Conservation (phyloP, 2,329 filamentous ascomycete genomes). For the Aspergillus fischeri region DNA sequence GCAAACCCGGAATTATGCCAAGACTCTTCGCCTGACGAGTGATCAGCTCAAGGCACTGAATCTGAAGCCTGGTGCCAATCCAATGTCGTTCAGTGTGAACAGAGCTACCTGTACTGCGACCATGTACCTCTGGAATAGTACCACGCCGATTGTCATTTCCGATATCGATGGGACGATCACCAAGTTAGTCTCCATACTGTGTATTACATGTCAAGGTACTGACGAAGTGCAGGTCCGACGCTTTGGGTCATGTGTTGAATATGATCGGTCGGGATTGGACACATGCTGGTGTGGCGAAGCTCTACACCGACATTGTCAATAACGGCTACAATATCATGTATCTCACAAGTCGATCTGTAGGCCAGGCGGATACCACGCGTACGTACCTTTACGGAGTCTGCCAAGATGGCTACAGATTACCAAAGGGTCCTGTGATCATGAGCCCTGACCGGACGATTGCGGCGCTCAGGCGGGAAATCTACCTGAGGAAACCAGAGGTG, state of each 20-base stretch:
- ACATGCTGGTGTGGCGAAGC: conserved; percentile 89
- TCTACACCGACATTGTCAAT: conserved; percentile 90
- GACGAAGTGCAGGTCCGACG: conserved; percentile 61
- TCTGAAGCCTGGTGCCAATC: conserved; percentile 80
- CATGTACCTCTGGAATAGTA: conserved; percentile 91
- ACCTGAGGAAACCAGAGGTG: conserved; percentile 92
- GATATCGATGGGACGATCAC: conserved; percentile 99
- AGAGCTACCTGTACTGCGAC: conserved; percentile 84
- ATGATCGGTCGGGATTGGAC: conserved; percentile 99
- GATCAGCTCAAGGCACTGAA: conserved; percentile 86
- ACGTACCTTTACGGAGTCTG: conserved; percentile 84
- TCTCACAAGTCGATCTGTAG: conserved; percentile 87
- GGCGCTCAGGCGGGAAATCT: conserved; percentile 84
- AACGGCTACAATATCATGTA: conserved; percentile 99
- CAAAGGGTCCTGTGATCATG: conserved; percentile 88
- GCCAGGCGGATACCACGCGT: conserved; percentile 85
- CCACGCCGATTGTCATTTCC: conserved; percentile 92
- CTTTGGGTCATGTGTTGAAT: conserved; percentile 87
- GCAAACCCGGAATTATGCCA: conserved; percentile 84
- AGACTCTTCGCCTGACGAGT: conserved; percentile 90
- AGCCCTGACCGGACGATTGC: conserved; percentile 94
- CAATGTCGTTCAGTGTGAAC: conserved; percentile 95
- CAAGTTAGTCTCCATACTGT: conserved; percentile 51
- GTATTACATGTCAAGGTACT: conserved; percentile 5
- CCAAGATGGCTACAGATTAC: conserved; percentile 81